Conservation (phyloP, 306 rosid species). For the Prunus padus region DNA sequence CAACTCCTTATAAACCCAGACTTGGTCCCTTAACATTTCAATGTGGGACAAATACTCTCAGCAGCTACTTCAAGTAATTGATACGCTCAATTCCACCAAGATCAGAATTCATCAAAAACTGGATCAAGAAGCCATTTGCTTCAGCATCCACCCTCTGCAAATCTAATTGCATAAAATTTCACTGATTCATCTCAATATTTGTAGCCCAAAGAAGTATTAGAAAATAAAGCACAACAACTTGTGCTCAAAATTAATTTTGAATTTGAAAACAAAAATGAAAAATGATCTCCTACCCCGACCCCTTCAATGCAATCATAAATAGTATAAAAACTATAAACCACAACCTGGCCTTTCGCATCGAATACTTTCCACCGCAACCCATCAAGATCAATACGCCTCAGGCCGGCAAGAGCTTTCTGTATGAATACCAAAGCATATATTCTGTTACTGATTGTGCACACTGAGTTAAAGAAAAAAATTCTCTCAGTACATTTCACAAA, state of each 20-base stretch:
- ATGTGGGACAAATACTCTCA: too few species aligned
- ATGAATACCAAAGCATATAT: not conserved
- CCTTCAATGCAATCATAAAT: not conserved
- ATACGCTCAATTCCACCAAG: conserved; percentile 9
- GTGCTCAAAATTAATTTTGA: not conserved
- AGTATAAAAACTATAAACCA: not conserved
- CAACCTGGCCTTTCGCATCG: conserved; percentile 92
- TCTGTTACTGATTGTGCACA: conserved; percentile 5
- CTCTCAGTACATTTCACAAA: conserved; percentile 21
- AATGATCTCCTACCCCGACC: not conserved
- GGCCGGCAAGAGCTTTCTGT: conserved; percentile 90
- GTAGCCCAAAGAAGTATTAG: too few species aligned
- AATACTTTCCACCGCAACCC: conserved; percentile 92
- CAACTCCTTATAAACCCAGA: too few species aligned
- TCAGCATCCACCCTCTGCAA: too few species aligned
- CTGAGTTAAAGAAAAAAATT: not conserved
- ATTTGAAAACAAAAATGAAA: not conserved
- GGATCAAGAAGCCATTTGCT: too few species aligned
- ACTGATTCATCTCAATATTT: too few species aligned
- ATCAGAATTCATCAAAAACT: not conserved
- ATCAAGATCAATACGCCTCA: conserved; percentile 78
- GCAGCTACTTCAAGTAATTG: conserved; percentile 23
- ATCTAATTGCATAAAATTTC: too few species aligned
- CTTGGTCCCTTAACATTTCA: too few species aligned
- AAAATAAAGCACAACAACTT: too few species aligned